Evolutionary conservation across 495 filamentous ascomycete species (phyloP), one percentile per base, ranked within the genome.

Genomic region (Penicillium odoratum): DNA sequence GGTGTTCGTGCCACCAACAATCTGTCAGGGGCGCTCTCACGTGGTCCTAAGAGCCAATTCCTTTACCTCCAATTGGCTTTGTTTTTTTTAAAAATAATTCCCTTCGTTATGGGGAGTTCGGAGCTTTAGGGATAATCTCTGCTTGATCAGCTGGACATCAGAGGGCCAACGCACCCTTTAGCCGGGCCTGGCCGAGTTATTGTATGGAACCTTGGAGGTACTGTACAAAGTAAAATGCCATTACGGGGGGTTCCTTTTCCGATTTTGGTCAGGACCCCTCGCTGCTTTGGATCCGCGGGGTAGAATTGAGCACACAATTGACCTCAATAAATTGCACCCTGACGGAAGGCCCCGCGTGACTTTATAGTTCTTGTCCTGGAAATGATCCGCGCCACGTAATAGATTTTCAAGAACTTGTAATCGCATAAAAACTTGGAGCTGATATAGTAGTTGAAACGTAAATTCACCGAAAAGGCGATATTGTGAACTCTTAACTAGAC

Each of bases 11-110:
- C 61, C 50, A 61, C 64, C 64, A 67, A 67, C 62, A 56, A 55
- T 40, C 58, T 59, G 57, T 53, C 65, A 68, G 66, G 66, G 63
- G 63, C 53, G 59, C 51, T 9, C 66, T 68, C 66, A 68, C 66
- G 66, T 68, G 66, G 60, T 68, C 6, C 58, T 51, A 15, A 34
- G 33, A 45, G 58, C 62, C 58, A 59, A 46, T 60, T 62, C 54
- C 48, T 56, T 31, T n/a, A 2, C 1, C 40, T 47, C 57, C 52
- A 58, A 61, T 66, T 51, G 56, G 53, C n/a, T 15, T 42, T 51
- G 31, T 30, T 21, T 21, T 36, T 21, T 8, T 48, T n/a, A 28
- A 15, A 26, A 28, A 47, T 47, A 26, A 25, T 16, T 50, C 28
- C 21, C 11, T 50, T 50, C 26, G 34, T 26, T 21, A 51, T 33